Conservation (phyloP, 2,329 filamentous ascomycete species). For the Fusarium redolens region DNA sequence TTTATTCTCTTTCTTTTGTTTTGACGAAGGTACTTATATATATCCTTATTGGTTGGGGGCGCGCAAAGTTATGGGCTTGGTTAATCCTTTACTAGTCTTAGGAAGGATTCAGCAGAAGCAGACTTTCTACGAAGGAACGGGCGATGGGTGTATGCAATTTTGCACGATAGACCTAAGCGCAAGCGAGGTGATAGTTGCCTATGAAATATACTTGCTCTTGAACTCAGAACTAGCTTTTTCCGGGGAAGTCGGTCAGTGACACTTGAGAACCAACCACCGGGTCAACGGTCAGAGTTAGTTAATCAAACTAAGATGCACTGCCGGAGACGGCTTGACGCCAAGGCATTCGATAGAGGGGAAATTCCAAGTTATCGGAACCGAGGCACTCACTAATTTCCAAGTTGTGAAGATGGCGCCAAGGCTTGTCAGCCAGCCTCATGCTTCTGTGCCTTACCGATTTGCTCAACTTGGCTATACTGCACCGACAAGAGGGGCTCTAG, state of each 20-base stretch:
- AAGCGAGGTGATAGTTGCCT: constrained; percentile 18
- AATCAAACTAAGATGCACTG: background rate
- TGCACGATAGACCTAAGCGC: constrained; percentile 21
- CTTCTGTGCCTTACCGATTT: constrained; percentile 17
- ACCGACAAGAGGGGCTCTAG: background rate
- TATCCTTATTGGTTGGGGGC: constrained; percentile 30
- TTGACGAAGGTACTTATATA: constrained; percentile 18
- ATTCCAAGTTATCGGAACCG: constrained; percentile 23
- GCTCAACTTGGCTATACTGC: background rate
- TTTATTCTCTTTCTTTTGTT: constrained; percentile 5
- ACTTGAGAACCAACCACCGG: constrained; percentile 3
- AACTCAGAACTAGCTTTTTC: constrained; percentile 1
- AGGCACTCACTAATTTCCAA: constrained; percentile 1
- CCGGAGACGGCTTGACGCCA: constrained; percentile 17
- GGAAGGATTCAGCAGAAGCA: background rate
- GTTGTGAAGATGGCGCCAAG: constrained; percentile 9
- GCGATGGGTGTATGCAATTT: constrained; percentile 13
- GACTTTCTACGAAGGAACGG: constrained; percentile 16
- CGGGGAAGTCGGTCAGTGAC: constrained; percentile 1
- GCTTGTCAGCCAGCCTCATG: constrained; percentile 34
- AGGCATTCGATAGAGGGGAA: background rate
- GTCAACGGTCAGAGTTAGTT: constrained; percentile 1
- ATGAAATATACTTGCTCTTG: constrained; percentile 25
- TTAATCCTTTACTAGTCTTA: constrained; percentile 4
- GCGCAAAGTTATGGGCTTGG: constrained; percentile 20